phyloP scores from a whole-genome alignment of 1,284 basidiomycete genomes.

The Rhodotorula sp. region DNA sequence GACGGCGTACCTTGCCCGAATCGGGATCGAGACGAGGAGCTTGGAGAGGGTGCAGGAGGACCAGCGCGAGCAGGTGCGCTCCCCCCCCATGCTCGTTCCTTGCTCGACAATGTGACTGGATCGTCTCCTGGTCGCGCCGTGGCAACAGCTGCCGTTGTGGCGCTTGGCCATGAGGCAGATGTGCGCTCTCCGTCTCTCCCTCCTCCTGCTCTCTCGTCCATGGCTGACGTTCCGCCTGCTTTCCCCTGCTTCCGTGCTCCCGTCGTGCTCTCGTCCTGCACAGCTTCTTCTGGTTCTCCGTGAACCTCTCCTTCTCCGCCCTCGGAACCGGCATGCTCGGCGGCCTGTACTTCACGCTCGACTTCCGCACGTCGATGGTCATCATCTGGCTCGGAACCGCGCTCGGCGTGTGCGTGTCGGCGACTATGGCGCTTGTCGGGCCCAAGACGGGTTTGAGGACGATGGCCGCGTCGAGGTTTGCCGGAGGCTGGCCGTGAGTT shows the following conservation, averaged over 20 bases:
- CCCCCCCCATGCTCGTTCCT: too few species aligned
- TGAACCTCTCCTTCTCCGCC: constrained; percentile 32
- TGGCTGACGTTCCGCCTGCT: neutral
- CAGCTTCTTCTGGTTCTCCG: constrained; percentile 35
- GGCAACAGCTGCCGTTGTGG: neutral
- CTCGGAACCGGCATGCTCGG: constrained; percentile 6
- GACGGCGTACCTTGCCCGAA: constrained; percentile 6
- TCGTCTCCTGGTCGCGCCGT: neutral
- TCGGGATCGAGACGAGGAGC: constrained; percentile 26
- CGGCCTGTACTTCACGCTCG: constrained; percentile 52
- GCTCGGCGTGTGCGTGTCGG: constrained; percentile 50
- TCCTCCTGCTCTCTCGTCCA: neutral
- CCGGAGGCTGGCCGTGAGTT: constrained; percentile 2
- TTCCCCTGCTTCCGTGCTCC: neutral
- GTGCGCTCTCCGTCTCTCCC: neutral
- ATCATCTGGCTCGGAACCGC: constrained; percentile 49
- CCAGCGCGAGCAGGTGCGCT: constrained; percentile 20
- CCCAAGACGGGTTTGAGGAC: constrained; percentile 62
- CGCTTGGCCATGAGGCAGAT: constrained; percentile 6
- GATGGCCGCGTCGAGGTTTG: constrained; percentile 51
- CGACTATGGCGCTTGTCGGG: constrained; percentile 59
- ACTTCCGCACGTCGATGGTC: constrained; percentile 52
- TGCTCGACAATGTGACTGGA: too few species aligned
- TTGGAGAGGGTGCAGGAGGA: constrained; percentile 27
- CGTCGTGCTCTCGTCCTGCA: neutral